phyloP scores from a whole-genome alignment of 768 basidiomycete species.

The Pleurotus cornucopiae region DNA sequence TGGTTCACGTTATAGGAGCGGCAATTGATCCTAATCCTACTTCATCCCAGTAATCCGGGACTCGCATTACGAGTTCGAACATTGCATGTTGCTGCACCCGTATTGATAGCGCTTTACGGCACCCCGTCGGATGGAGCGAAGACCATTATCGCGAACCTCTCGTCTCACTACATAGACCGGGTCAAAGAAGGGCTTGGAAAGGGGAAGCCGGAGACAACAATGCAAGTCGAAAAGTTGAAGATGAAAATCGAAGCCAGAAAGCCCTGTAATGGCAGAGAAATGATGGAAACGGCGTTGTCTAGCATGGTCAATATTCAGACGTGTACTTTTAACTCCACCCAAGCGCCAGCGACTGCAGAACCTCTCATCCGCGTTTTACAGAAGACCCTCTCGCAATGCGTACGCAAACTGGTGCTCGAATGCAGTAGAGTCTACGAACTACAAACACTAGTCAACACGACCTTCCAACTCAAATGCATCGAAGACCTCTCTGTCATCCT shows the following conservation, averaged over 20 bases:
- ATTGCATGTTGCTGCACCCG: not conserved
- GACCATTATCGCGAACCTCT: not conserved
- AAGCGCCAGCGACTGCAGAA: not conserved
- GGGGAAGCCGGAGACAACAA: too few species aligned
- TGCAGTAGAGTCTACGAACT: too few species aligned
- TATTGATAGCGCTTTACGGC: not conserved
- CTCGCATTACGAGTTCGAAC: not conserved
- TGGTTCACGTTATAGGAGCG: too few species aligned
- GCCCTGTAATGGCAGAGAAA: not conserved
- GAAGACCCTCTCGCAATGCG: not conserved
- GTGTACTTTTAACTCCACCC: not conserved
- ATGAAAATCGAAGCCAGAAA: not conserved
- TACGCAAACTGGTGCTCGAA: not conserved
- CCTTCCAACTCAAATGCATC: not conserved
- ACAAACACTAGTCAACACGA: not conserved
- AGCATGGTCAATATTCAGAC: not conserved
- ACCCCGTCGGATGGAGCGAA: not conserved
- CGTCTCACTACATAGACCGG: not conserved
- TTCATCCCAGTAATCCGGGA: not conserved
- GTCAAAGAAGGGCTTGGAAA: too few species aligned
- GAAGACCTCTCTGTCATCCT: not conserved
- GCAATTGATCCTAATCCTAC: too few species aligned
- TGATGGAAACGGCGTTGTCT: not conserved
- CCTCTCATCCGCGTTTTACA: not conserved
- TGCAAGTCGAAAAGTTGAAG: not conserved